These are phyloP conservation scores for Curvularia spicifera DNA, from an alignment of 2,329 filamentous ascomycete species.

Conservation along the genomic window DNA sequence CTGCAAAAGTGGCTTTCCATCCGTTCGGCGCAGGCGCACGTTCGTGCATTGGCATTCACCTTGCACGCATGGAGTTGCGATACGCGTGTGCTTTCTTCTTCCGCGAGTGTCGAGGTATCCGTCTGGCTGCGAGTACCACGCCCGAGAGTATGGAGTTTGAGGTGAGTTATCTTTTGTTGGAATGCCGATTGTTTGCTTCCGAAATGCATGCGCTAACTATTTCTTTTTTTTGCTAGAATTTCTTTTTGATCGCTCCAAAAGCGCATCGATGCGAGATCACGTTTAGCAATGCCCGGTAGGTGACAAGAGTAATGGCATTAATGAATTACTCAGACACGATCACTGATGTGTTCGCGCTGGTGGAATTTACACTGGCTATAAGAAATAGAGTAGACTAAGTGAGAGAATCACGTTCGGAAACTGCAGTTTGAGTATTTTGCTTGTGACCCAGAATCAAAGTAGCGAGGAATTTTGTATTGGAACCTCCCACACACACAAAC, in stretches of 20 bases:
- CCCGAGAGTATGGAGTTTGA: constrained; percentile 54
- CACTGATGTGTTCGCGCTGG: not conserved
- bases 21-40: constrained; percentile 72
- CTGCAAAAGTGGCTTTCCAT: constrained; percentile 64
- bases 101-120: constrained; percentile 50
- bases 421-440: not conserved
- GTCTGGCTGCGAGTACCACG: constrained; percentile 36
- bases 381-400: not conserved
- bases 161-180: not conserved
- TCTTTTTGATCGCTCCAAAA: constrained; percentile 54
- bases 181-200: not conserved
- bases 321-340: not conserved
- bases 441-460: not conserved
- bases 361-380: not conserved
- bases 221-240: constrained; percentile 31
- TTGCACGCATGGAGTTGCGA: constrained; percentile 66
- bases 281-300: constrained; percentile 10
- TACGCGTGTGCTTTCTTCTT: constrained; percentile 62
- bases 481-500: not conserved
- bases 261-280: constrained; percentile 52
- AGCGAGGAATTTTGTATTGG: not conserved
- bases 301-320: not conserved
- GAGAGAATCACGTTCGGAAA: not conserved
- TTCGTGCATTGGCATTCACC: constrained; percentile 72
- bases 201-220: not conserved